These are phyloP conservation scores for Oidiodendron maius DNA, from an alignment of 495 filamentous ascomycete genomes.

Conservation along the genomic window DNA sequence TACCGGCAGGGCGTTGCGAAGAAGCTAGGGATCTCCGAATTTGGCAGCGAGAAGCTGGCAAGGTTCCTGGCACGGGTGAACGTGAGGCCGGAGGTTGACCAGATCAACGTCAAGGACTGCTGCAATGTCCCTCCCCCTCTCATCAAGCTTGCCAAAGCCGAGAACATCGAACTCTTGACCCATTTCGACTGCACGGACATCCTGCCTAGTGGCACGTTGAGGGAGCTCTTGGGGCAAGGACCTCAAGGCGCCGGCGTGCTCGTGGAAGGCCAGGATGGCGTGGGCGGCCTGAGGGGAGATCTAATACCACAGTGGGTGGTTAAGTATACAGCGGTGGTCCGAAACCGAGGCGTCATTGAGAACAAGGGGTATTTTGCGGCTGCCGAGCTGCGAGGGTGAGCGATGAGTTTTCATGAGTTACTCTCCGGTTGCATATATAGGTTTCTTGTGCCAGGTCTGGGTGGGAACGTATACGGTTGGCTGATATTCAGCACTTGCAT, in stretches of 20 bases:
- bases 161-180: constrained; percentile 82
- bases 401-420: not conserved
- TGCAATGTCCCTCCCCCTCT: constrained; percentile 91
- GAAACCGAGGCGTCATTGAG: constrained; percentile 93
- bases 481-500: not conserved
- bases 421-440: not conserved
- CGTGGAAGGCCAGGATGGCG: constrained; percentile 32
- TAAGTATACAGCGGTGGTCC: constrained; percentile 97
- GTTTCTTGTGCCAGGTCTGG: not conserved
- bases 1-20: constrained; percentile 64
- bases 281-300: constrained; percentile 61
- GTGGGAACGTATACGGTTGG: not conserved
- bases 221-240: constrained; percentile 71
- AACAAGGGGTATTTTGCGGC: constrained; percentile 95
- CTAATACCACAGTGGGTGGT: constrained; percentile 88
- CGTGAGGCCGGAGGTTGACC: constrained; percentile 78
- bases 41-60: constrained; percentile 72
- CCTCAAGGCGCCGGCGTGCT: constrained; percentile 63
- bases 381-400: constrained; percentile 53
- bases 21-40: constrained; percentile 82
- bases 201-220: constrained; percentile 73
- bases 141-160: constrained; percentile 74
- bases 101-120: constrained; percentile 96
- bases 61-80: constrained; percentile 49
- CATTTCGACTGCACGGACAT: constrained; percentile 95